phyloP scores from a whole-genome alignment of 108 stramenopile species.

The Nitzschia sp. region DNA sequence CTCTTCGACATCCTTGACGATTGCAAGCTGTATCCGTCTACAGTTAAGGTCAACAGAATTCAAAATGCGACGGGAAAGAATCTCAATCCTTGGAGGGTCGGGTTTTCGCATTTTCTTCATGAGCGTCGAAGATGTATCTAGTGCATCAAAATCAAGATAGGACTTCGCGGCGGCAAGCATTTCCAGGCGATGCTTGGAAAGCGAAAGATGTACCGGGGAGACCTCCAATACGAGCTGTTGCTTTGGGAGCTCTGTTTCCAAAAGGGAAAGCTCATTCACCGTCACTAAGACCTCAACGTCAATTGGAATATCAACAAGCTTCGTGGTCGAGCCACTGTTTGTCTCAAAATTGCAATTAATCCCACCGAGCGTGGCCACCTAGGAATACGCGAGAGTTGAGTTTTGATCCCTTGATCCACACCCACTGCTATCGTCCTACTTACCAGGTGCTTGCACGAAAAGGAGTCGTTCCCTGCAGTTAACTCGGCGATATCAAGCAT shows the following conservation, averaged over 20 bases:
- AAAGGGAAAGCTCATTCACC: conserved; percentile 16
- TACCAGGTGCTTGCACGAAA: conserved; percentile 37
- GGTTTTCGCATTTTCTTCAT: conserved; percentile 18
- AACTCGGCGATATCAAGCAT: conserved; percentile 39
- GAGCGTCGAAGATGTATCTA: not conserved
- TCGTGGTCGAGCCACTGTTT: not conserved
- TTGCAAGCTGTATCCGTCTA: conserved; percentile 22
- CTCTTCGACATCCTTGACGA: conserved; percentile 30
- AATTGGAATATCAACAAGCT: conserved; percentile 35
- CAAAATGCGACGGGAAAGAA: conserved; percentile 40
- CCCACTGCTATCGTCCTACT: not conserved
- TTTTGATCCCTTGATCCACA: not conserved
- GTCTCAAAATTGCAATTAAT: conserved; percentile 14
- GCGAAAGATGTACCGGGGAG: conserved; percentile 40
- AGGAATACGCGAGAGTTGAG: not conserved
- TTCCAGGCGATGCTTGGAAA: conserved; percentile 39
- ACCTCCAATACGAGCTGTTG: conserved; percentile 39
- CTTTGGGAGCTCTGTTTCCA: conserved; percentile 43
- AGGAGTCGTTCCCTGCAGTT: conserved; percentile 25
- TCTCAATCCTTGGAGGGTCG: conserved; percentile 45
- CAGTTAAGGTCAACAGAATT: conserved; percentile 32
- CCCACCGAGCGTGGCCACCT: conserved; percentile 22
- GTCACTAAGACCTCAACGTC: conserved; percentile 41
- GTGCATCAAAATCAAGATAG: conserved; percentile 6
- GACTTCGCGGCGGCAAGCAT: conserved; percentile 12